Base-by-base conservation (phyloP, 2,329 filamentous ascomycete genomes). In the Bipolaris victoriae region DNA sequence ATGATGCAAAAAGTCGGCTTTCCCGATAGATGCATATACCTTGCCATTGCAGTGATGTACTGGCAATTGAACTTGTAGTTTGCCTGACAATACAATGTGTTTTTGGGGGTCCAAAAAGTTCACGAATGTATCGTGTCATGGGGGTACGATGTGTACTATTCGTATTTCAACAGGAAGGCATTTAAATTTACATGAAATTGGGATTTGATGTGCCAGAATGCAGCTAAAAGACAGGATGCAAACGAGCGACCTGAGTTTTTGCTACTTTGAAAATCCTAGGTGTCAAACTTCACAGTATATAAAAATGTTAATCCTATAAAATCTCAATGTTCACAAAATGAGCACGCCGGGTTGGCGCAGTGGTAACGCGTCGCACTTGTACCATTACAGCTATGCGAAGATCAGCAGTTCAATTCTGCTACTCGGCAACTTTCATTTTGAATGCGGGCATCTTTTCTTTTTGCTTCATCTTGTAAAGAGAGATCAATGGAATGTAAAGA, bases 361-460 rank as follows among this genome's bases (percentile, higher is more conserved):
- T 51, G 58, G 58, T 61, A 61, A 61, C 47, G 58, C 58, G 58
- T 61, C 55, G 58, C 58, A 61, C 58, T 61, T 61, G 58, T 61
- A 60, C 40, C 15, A 18, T 10, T 26, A 26, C 16, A 39, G 36
- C 4, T 3, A 61, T 58, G 58, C 58, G 55, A 61, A 58, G 58
- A 58, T 49, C 55, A 40, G 44, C 52, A 44, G 55, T 61, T 58
- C 58, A 47, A 60, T 57, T 60, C 57, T 46, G 53, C 41, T 41
- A 52, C 22, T 35, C 5, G 35, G 57, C 57, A 60, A 36, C 33
- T 7, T 18, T 26, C 13, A 7, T 26, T 26, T 26, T 26, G 0
- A 13, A 31, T 31, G 29, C 3, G 10, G 5, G 10, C 13, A 10
- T 29, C 1, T 29, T 31, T 31, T 31, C 29, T 31, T 31, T 31